Evolutionary conservation across 192 early-diverging fungal species (phyloP).

Genomic region (Glomus cerebriforme): DNA sequence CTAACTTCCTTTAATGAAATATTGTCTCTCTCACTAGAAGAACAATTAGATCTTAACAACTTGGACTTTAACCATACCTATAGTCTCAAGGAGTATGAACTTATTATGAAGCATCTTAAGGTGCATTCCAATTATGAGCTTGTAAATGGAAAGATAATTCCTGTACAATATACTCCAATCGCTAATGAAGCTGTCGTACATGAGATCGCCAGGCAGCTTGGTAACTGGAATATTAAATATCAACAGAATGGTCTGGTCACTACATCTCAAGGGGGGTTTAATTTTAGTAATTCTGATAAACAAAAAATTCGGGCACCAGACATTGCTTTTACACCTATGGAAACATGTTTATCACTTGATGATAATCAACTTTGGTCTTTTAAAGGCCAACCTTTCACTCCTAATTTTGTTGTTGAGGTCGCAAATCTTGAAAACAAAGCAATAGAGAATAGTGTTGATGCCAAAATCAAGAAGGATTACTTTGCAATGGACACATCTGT

Average conservation of each 20-base stretch:
- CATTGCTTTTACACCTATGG: conserved; percentile 4
- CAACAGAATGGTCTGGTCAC: background rate
- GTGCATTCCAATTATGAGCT: background rate
- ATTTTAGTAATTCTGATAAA: too few species aligned
- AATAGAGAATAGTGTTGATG: too few species aligned
- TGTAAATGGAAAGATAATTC: conserved; percentile 2
- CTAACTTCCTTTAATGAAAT: too few species aligned
- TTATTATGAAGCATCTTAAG: conserved; percentile 15
- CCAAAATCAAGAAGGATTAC: too few species aligned
- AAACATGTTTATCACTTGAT: background rate
- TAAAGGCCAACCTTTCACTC: conserved; percentile 9
- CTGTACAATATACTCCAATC: conserved; percentile 10
- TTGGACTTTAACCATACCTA: background rate
- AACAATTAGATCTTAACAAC: background rate
- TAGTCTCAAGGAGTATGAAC: conserved; percentile 17
- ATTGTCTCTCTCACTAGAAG: too few species aligned
- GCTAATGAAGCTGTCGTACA: conserved; percentile 2
- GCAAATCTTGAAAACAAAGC: too few species aligned
- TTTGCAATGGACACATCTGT: too few species aligned
- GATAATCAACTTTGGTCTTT: conserved; percentile 26
- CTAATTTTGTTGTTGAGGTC: conserved; percentile 27
- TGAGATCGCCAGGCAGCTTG: conserved; percentile 8
- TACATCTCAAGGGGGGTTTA: too few species aligned
- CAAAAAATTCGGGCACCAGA: conserved; percentile 19
- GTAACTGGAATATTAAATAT: conserved; percentile 29